Evolutionary conservation across 768 basidiomycete genomes (phyloP).

Genomic region (Leccinellum albellum): DNA sequence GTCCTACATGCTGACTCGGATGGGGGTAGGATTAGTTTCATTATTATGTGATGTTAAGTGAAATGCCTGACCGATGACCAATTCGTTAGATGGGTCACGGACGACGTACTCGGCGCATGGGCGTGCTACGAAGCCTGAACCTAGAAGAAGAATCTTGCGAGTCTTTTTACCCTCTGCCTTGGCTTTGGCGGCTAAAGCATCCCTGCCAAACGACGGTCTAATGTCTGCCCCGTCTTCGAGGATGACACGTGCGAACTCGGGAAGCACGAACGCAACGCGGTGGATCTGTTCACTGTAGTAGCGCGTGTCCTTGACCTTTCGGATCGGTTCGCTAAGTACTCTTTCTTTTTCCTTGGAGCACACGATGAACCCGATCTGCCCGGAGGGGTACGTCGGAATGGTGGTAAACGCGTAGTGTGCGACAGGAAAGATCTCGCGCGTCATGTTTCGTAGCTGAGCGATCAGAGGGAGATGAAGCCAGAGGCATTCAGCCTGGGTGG

Average conservation of each 20-base stretch:
- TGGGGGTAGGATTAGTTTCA: not conserved
- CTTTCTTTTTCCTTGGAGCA: slow-evolving; percentile 74
- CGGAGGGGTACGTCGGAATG: slow-evolving; percentile 97
- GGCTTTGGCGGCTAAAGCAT: slow-evolving; percentile 41
- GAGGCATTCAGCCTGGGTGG: slow-evolving; percentile 92
- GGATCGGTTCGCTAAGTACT: slow-evolving; percentile 68
- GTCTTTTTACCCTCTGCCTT: slow-evolving; percentile 50
- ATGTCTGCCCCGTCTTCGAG: slow-evolving; percentile 72
- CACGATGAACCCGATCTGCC: slow-evolving; percentile 93
- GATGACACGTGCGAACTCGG: slow-evolving; percentile 81
- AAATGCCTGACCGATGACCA: slow-evolving; percentile 72
- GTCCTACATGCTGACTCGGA: slow-evolving; percentile 91
- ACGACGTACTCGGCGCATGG: slow-evolving; percentile 96
- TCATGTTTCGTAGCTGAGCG: slow-evolving; percentile 64
- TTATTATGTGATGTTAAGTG: not conserved
- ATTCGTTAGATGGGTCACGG: slow-evolving; percentile 71
- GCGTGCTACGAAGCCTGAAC: slow-evolving; percentile 91
- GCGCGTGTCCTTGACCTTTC: slow-evolving; percentile 62
- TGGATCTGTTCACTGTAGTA: slow-evolving; percentile 90
- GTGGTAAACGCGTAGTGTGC: slow-evolving; percentile 93
- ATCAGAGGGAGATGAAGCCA: slow-evolving; percentile 95
- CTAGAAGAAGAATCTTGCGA: slow-evolving; percentile 76
- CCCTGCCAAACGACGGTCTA: slow-evolving; percentile 71
- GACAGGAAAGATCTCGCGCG: slow-evolving; percentile 70
- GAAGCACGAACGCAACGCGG: slow-evolving; percentile 78